phyloP scores from a whole-genome alignment of 768 basidiomycete species.

The Leccinum uliginosum region DNA sequence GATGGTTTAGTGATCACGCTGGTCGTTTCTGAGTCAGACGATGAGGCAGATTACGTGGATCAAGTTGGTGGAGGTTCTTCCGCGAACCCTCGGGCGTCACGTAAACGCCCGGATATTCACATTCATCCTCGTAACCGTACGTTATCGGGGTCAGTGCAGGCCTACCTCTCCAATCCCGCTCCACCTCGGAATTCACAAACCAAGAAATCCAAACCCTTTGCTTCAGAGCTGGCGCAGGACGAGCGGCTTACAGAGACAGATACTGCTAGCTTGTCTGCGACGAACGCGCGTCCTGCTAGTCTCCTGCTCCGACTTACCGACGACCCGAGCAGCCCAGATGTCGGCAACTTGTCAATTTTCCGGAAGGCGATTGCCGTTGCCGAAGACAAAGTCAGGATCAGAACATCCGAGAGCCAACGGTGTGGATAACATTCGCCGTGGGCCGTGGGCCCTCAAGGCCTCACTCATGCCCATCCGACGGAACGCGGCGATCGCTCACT shows the following conservation, averaged over 20 bases:
- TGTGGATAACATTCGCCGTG: background rate
- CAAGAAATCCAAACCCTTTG: background rate
- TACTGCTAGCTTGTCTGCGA: background rate
- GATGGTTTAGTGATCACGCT: slow-evolving; percentile 3
- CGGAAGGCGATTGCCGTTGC: background rate
- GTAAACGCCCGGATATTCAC: slow-evolving; percentile 11
- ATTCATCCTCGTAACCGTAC: slow-evolving; percentile 36
- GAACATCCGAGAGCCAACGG: background rate
- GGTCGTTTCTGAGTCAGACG: background rate
- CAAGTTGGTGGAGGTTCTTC: slow-evolving; percentile 9
- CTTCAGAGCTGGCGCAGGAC: background rate
- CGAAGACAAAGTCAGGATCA: background rate
- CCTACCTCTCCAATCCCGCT: slow-evolving; percentile 34
- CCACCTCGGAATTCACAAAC: background rate
- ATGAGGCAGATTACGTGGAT: slow-evolving; percentile 7
- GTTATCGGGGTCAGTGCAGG: slow-evolving; percentile 45
- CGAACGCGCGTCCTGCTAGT: background rate
- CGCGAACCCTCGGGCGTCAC: slow-evolving; percentile 16
- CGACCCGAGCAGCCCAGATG: background rate
- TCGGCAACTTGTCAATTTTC: background rate
- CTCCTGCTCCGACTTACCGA: slow-evolving; percentile 5
- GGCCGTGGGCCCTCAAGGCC: background rate
- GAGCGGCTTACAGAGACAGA: background rate
- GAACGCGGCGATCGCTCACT: background rate
- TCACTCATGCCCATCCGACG: background rate